Evolutionary conservation across 2,329 filamentous ascomycete species (phyloP).

Genomic region (Stemphylium beticola): DNA sequence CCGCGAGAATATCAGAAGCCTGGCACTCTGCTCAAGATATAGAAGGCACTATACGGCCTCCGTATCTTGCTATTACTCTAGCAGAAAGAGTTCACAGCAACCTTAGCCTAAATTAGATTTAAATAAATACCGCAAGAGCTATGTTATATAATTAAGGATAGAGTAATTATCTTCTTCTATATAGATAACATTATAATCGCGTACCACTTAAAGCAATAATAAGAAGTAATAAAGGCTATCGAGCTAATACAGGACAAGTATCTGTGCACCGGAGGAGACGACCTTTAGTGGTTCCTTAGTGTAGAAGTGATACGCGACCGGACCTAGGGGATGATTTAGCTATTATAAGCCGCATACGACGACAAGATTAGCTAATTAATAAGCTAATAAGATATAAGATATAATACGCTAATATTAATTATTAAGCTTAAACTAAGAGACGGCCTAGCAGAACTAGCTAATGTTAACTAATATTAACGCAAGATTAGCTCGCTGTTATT

Average conservation of each 20-base stretch:
- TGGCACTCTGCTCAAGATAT: neutral
- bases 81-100: too few species aligned
- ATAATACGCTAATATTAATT: too few species aligned
- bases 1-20: neutral
- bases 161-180: constrained; percentile 1
- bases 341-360: too few species aligned
- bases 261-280: neutral
- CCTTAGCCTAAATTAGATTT: constrained; percentile 1
- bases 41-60: neutral
- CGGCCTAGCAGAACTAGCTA: neutral
- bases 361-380: neutral
- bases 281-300: constrained; percentile 18
- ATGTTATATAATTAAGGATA: constrained; percentile 12
- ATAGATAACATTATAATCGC: constrained; percentile 12
- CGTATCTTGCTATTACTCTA: neutral
- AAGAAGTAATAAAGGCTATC: neutral
- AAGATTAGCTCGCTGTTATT: constrained; percentile 2
- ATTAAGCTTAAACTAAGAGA: too few species aligned
- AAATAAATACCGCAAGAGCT: constrained; percentile 5
- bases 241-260: constrained; percentile 4
- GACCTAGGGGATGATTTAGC: neutral
- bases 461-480: constrained; percentile 7
- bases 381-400: too few species aligned
- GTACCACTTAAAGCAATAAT: neutral
- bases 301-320: neutral